Evolutionary conservation across 1,284 basidiomycete genomes (phyloP).

Genomic region (Malassezia psittaci): DNA sequence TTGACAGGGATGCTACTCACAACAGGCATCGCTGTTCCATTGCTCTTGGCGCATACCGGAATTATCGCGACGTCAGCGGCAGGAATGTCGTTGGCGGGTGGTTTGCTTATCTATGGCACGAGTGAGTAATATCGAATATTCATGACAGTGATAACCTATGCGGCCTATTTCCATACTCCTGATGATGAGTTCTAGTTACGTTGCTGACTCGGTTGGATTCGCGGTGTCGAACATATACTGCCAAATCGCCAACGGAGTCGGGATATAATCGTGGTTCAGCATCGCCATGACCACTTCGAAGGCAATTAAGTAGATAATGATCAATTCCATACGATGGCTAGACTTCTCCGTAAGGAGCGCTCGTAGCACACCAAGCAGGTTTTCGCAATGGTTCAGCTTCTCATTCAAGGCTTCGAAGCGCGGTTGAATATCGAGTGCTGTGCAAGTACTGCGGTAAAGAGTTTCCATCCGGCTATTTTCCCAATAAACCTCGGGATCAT

Average conservation of each 20-base stretch:
- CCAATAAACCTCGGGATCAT: constrained; percentile 46
- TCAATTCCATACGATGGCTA: constrained; percentile 43
- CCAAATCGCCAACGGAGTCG: constrained; percentile 19
- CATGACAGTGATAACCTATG: constrained; percentile 18
- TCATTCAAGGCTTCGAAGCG: constrained; percentile 41
- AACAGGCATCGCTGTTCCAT: constrained; percentile 82
- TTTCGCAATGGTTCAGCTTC: constrained; percentile 44
- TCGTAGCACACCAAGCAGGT: constrained; percentile 36
- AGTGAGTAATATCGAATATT: constrained; percentile 54
- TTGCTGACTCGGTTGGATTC: background rate
- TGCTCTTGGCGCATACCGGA: constrained; percentile 82
- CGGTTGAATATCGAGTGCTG: constrained; percentile 34
- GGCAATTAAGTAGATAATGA: constrained; percentile 39
- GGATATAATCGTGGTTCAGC: constrained; percentile 33
- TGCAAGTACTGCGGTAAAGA: constrained; percentile 39
- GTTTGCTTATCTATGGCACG: constrained; percentile 90
- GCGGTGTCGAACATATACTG: background rate
- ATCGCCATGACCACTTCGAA: constrained; percentile 34
- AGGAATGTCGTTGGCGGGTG: constrained; percentile 86
- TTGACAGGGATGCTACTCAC: constrained; percentile 77
- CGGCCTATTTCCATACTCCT: constrained; percentile 33
- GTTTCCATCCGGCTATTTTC: constrained; percentile 39
- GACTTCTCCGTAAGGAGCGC: constrained; percentile 40
- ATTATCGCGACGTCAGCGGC: constrained; percentile 76
- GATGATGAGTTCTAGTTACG: constrained; percentile 44